phyloP scores from a whole-genome alignment of 345 rosid genomes.

The Citrus sinensis region DNA sequence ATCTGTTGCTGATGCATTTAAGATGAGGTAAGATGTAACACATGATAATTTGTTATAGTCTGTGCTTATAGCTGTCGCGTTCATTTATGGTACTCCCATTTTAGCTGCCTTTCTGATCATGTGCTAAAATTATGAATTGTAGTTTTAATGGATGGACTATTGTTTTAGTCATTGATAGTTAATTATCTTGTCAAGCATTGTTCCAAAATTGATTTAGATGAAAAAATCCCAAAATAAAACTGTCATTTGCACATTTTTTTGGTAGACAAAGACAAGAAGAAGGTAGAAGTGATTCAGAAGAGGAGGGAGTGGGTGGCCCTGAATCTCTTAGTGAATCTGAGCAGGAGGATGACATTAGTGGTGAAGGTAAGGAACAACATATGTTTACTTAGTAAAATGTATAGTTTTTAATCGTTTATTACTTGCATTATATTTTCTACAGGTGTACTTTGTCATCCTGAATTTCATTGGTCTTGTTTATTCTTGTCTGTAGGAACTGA shows the following conservation, averaged over 20 bases:
- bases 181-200: neutral
- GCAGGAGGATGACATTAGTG: slow-evolving; percentile 33
- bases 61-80: neutral
- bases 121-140: neutral
- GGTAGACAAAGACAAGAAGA: slow-evolving; percentile 53
- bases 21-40: slow-evolving; percentile 41
- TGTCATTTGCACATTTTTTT: neutral
- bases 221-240: neutral
- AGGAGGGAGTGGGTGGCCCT: slow-evolving; percentile 38
- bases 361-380: slow-evolving; percentile 32
- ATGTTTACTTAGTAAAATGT: neutral
- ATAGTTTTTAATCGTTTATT: neutral
- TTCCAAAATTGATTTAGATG: neutral
- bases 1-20: slow-evolving; percentile 39
- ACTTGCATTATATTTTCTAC: slow-evolving; percentile 11
- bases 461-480: neutral
- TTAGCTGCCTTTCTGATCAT: neutral
- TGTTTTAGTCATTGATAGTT: neutral
- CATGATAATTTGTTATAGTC: neutral
- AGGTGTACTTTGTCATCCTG: neutral
- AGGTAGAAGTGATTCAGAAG: slow-evolving; percentile 53
- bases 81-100: neutral
- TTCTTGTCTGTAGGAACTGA: slow-evolving; percentile 30
- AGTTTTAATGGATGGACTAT: neutral
- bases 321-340: slow-evolving; percentile 34